These are phyloP conservation scores for Fusarium sp. DNA, from an alignment of 2,329 filamentous ascomycete genomes.

Conservation along the genomic window DNA sequence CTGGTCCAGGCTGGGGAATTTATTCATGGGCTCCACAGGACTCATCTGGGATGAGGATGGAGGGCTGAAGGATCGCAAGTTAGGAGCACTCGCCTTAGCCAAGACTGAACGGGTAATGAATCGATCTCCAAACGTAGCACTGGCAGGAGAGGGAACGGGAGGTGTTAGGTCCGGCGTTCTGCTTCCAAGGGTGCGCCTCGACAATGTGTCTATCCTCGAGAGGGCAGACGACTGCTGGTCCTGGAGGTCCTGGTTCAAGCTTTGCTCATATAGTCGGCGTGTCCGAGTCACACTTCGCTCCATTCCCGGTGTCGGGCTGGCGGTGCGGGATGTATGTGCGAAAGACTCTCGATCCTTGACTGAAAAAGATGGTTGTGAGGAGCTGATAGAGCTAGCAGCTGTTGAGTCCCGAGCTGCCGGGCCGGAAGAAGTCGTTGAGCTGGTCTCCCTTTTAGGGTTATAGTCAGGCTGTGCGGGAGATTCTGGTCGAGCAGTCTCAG, in stretches of 20 bases:
- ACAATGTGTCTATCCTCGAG: slow-evolving; percentile 84
- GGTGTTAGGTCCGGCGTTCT: slow-evolving; percentile 66
- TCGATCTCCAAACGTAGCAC: slow-evolving; percentile 61
- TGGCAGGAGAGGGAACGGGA: slow-evolving; percentile 63
- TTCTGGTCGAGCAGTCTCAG: slow-evolving; percentile 53
- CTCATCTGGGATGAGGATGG: slow-evolving; percentile 59
- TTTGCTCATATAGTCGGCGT: slow-evolving; percentile 86
- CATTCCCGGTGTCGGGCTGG: slow-evolving; percentile 59
- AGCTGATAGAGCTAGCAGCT: slow-evolving; percentile 89
- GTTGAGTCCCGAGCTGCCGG: slow-evolving; percentile 83
- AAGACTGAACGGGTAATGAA: slow-evolving; percentile 63
- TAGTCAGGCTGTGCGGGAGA: slow-evolving; percentile 72
- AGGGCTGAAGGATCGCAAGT: slow-evolving; percentile 72
- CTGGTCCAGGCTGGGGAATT: slow-evolving; percentile 54
- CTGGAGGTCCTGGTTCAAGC: slow-evolving; percentile 82
- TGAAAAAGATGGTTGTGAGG: slow-evolving; percentile 71
- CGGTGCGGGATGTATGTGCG: slow-evolving; percentile 55
- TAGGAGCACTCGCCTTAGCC: slow-evolving; percentile 76
- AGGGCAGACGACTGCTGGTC: slow-evolving; percentile 84
- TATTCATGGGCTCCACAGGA: slow-evolving; percentile 56
- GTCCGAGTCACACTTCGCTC: slow-evolving; percentile 79
- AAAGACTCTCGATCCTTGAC: slow-evolving; percentile 65
- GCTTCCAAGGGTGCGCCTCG: slow-evolving; percentile 68
- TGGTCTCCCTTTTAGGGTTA: slow-evolving; percentile 85
- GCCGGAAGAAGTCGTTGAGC: slow-evolving; percentile 82